phyloP scores from a whole-genome alignment of 2,329 filamentous ascomycete genomes.

The Stemphylium lycopersici region DNA sequence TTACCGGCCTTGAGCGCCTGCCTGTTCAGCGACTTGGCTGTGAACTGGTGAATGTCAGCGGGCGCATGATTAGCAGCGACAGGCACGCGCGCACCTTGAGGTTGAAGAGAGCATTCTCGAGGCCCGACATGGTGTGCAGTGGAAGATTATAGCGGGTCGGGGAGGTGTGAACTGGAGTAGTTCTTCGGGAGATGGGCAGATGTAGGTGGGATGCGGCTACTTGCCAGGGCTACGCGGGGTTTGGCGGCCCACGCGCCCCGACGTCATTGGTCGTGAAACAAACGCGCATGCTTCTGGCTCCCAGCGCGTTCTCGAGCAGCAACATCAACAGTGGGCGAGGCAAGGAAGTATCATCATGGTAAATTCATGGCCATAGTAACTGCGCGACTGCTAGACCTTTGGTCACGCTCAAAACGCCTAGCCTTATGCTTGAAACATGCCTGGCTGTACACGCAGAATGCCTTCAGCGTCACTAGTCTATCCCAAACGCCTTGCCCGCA shows the following conservation, averaged over 20 bases:
- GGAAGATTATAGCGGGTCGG: slow-evolving; percentile 12
- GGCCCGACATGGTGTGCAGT: slow-evolving; percentile 59
- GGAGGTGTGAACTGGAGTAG: slow-evolving; percentile 12
- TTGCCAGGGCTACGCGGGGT: slow-evolving; percentile 31
- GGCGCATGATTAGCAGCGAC: background rate
- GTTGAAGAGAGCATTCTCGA: slow-evolving; percentile 68
- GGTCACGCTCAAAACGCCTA: slow-evolving; percentile 9
- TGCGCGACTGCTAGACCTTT: background rate
- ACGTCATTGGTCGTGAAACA: slow-evolving; percentile 16
- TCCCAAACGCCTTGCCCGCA: slow-evolving; percentile 32
- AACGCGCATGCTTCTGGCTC: background rate
- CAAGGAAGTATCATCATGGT: background rate
- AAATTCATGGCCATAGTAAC: background rate
- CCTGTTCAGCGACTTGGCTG: slow-evolving; percentile 66
- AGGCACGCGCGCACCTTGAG: slow-evolving; percentile 56
- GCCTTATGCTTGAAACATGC: slow-evolving; percentile 10
- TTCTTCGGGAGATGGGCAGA: slow-evolving; percentile 21
- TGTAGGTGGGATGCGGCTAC: slow-evolving; percentile 34
- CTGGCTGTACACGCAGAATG: slow-evolving; percentile 10
- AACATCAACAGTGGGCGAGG: slow-evolving; percentile 5
- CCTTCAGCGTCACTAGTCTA: slow-evolving; percentile 24
- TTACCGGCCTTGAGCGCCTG: slow-evolving; percentile 67
- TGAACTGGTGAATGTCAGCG: slow-evolving; percentile 57
- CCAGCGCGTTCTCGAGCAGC: slow-evolving; percentile 9
- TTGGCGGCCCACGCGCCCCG: slow-evolving; percentile 31